Evolutionary conservation across 176 grass and related monocot genomes (phyloP), one percentile per base, ranked within the genome.

Genomic region (Rhipidocladum racemiflorum): DNA sequence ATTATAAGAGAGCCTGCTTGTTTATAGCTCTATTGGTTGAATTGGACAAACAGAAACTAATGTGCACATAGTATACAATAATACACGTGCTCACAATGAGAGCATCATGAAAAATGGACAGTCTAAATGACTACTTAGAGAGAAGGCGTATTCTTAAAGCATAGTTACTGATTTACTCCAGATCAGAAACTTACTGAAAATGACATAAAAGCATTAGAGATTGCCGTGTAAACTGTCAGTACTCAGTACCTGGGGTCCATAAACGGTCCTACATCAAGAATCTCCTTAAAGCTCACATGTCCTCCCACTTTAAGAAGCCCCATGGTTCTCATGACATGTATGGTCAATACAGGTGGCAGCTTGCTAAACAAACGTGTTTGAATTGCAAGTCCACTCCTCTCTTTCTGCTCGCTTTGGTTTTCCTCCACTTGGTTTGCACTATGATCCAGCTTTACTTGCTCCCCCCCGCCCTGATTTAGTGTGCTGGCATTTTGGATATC

Each of bases 231-330:
- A 87, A 55, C 1, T 32, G 28, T 61, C 17, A 44, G 74, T 44
- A 45, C 56, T 35, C 74, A 21, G 36, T 97, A 97, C 95, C 95
- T 97, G 34, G 53, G 43, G 40, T 91, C 83, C 66, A 94, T 65
- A 70, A 83, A 97, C 24, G 29, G 84, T 67, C 53, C 88, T 29
- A 94, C 45, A 72, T 94, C 86, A 75, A 97, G 86, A 29, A 63
- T 79, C 79, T 97, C 90, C 17, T 90, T 68, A 72, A 89, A 97
- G 39, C 75, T 89, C 44, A 94, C 86, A 81, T 79, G 81, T 4
- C 75, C 90, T 54, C n/a, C 75, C 36, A 86, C 29, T 82, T 97
- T 94, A 79, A 67, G 77, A 61, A 65, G 70, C 65, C 9, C 17
- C 21, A 50, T 23, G 55, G 83, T 91, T 84, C 90, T 92, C 86